Conservation (phyloP, 2,329 filamentous ascomycete genomes). For the Trichoderma sp. region DNA sequence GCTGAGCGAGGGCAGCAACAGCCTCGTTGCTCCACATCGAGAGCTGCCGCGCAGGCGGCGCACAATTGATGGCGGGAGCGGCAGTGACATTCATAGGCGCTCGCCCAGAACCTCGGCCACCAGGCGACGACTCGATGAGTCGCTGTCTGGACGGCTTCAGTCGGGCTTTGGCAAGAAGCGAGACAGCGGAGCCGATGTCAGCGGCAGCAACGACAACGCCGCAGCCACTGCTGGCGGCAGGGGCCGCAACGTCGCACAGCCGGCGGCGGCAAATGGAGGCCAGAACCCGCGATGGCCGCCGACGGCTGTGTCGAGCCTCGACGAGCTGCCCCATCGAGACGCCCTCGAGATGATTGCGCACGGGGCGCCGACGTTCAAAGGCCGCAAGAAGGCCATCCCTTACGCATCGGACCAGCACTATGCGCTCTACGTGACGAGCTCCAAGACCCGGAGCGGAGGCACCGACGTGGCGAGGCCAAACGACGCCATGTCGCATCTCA, state of each 20-base stretch:
- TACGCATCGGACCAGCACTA: conserved; percentile 60
- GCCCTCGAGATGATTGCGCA: conserved; percentile 61
- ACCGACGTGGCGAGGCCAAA: conserved; percentile 54
- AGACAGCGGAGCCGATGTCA: conserved; percentile 1
- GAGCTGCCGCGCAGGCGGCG: conserved; percentile 21
- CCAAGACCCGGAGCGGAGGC: conserved; percentile 45
- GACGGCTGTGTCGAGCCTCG: conserved; percentile 49
- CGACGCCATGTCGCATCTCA: conserved; percentile 60
- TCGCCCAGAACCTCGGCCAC: conserved; percentile 19
- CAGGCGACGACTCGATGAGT: conserved; percentile 22
- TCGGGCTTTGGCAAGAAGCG: conserved; percentile 9
- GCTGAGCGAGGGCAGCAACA: conserved; percentile 22
- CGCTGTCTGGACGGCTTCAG: conserved; percentile 20
- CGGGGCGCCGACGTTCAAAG: conserved; percentile 60
- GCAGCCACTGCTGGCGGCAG: background rate
- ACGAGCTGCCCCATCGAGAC: conserved; percentile 55
- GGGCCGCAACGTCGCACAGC: background rate
- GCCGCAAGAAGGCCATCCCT: conserved; percentile 56
- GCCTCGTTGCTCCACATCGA: conserved; percentile 15
- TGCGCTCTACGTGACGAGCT: conserved; percentile 55
- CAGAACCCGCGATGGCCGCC: conserved; percentile 58
- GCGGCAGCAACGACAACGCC: background rate
- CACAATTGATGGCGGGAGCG: conserved; percentile 16
- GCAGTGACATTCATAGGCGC: conserved; percentile 15
- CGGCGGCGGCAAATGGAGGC: background rate